phyloP scores from a whole-genome alignment of 352 stramenopile species.

The Pythium aristosporum region DNA sequence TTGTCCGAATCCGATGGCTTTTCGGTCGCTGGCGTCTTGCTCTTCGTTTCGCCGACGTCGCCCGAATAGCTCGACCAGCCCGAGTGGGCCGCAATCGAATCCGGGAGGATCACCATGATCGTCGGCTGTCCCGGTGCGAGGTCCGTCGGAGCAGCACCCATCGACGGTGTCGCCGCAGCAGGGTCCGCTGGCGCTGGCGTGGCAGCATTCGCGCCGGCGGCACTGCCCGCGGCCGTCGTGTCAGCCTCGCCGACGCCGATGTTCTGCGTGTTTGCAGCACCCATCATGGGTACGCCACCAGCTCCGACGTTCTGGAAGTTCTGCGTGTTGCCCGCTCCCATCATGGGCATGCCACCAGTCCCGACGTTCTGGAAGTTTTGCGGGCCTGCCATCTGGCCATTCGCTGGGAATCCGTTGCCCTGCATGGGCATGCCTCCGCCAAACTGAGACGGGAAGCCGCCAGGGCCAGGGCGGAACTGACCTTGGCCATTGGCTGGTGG shows the following conservation, averaged over 20 bases:
- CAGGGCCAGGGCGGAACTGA: background rate
- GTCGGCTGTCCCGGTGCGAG: conserved; percentile 5
- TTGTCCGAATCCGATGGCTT: background rate
- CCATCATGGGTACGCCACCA: background rate
- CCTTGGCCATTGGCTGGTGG: conserved; percentile 1
- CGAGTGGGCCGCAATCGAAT: background rate
- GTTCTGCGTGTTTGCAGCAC: background rate
- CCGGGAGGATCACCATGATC: conserved; percentile 12
- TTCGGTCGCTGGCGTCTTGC: background rate
- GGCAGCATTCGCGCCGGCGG: conserved; percentile 22
- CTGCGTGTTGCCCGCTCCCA: too few relatives aligned
- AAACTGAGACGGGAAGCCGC: conserved; percentile 4
- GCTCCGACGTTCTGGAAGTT: too few relatives aligned
- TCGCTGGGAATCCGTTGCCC: background rate
- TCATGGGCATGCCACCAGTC: background rate
- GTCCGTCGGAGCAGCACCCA: background rate
- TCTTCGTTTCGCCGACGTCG: conserved; percentile 7
- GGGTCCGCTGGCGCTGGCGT: conserved; percentile 2
- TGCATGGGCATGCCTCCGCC: background rate
- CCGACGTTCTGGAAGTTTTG: conserved; percentile 7
- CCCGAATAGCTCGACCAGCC: conserved; percentile 4
- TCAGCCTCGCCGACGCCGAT: conserved; percentile 5
- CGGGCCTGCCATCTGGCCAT: background rate
- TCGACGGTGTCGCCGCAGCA: background rate
- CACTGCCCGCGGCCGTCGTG: conserved; percentile 12